A percentile compares a stretch with the other conserved stretches of the same genome.
phyloP scores from a whole-genome alignment of 805 yeast genomes.

The Barnettozyma sp. region DNA sequence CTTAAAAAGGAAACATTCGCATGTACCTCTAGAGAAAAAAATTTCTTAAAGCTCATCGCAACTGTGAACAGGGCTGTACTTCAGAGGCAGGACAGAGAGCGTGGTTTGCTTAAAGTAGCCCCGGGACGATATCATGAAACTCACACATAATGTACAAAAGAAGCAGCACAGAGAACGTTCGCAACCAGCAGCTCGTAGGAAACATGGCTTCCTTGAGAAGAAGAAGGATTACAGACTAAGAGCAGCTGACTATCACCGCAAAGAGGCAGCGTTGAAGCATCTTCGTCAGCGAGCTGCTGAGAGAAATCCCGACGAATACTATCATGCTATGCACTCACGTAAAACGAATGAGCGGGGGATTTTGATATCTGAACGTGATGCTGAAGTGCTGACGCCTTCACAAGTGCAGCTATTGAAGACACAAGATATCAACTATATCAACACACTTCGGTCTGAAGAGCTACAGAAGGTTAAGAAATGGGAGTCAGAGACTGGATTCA shows the following conservation, averaged over 20 bases:
- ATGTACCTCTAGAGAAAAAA: background rate
- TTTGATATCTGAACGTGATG: slow-evolving; percentile 56
- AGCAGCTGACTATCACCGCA: slow-evolving; percentile 58
- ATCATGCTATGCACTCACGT: slow-evolving; percentile 80
- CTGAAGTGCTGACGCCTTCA: slow-evolving; percentile 54
- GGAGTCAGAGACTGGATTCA: slow-evolving; percentile 39
- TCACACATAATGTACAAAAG: slow-evolving; percentile 88
- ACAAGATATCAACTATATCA: slow-evolving; percentile 83
- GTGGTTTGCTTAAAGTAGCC: too few relatives aligned
- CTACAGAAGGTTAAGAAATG: slow-evolving; percentile 51
- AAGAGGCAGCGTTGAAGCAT: slow-evolving; percentile 55
- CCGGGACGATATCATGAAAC: slow-evolving; percentile 52
- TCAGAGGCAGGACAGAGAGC: too few relatives aligned
- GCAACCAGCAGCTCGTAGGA: slow-evolving; percentile 68
- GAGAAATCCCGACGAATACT: slow-evolving; percentile 92
- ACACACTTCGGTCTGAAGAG: slow-evolving; percentile 70
- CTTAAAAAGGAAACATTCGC: background rate
- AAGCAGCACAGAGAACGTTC: slow-evolving; percentile 94
- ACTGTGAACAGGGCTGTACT: too few relatives aligned
- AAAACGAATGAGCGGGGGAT: slow-evolving; percentile 68
- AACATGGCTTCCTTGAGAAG: slow-evolving; percentile 85
- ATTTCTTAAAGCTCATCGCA: slow-evolving; percentile 3
- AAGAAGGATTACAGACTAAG: slow-evolving; percentile 76
- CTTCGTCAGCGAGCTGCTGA: slow-evolving; percentile 64
- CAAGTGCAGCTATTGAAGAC: slow-evolving; percentile 81